A percentile compares a stretch with the other conserved stretches of the same genome.
Conservation (phyloP, 257 asterid species). For the Lycium ferocissimum region DNA sequence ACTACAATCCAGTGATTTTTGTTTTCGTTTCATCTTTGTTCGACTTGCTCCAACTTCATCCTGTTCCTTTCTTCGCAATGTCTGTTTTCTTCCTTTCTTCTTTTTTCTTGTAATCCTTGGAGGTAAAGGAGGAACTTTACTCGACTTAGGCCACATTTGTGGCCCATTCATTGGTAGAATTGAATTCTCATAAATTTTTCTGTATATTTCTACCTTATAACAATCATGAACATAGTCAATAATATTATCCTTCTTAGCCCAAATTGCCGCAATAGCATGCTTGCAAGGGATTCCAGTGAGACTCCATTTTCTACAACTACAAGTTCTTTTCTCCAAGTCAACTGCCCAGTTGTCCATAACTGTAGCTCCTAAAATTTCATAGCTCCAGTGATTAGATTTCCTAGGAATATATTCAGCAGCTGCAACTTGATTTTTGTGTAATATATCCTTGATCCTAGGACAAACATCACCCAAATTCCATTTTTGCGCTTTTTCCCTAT, state of each 20-base stretch:
- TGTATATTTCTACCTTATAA: not conserved
- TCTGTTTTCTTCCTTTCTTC: not conserved
- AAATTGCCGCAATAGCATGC: not conserved
- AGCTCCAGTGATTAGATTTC: not conserved
- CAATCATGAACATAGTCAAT: constrained; percentile 29
- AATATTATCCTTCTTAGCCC: not conserved
- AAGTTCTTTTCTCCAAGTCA: not conserved
- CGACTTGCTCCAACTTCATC: not conserved
- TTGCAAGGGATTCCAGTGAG: constrained; percentile 21
- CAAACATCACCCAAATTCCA: not conserved
- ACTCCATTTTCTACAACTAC: not conserved
- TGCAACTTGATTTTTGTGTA: not conserved
- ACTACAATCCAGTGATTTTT: no score
- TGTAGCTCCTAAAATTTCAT: not conserved
- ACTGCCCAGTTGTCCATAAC: not conserved
- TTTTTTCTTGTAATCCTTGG: not conserved
- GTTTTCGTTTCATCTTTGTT: no score
- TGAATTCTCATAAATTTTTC: not conserved
- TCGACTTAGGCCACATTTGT: not conserved
- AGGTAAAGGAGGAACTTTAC: not conserved
- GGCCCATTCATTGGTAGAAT: not conserved
- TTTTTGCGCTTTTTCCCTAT: not conserved
- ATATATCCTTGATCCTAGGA: not conserved
- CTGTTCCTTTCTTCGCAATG: not conserved
- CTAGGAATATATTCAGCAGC: not conserved